Conservation (phyloP, 1,284 basidiomycete genomes). For the Fistulina hepatica region DNA sequence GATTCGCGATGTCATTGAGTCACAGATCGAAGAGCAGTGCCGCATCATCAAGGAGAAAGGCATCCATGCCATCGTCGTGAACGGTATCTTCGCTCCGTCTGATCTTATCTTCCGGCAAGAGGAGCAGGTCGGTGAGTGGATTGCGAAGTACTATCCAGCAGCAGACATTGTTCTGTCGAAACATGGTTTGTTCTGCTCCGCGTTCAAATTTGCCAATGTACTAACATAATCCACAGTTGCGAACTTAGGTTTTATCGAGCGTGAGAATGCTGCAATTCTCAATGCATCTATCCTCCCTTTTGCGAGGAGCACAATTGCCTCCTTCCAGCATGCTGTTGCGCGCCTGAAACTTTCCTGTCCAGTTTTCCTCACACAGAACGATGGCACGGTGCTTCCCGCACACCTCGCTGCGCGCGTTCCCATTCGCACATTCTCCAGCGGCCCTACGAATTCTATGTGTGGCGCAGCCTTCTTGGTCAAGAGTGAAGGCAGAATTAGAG, state of each 20-base stretch:
- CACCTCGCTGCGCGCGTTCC: constrained; percentile 42
- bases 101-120: constrained; percentile 36
- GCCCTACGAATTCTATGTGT: constrained; percentile 57
- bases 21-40: constrained; percentile 32
- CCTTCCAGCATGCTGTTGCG: constrained; percentile 37
- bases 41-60: constrained; percentile 26
- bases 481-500: constrained; percentile 21
- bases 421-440: constrained; percentile 52
- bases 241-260: constrained; percentile 44
- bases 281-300: constrained; percentile 51
- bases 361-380: constrained; percentile 50
- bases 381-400: constrained; percentile 45
- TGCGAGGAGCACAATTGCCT: constrained; percentile 38
- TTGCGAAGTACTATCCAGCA: constrained; percentile 31
- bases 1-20: constrained; percentile 29
- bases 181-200: constrained; percentile 15
- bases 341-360: constrained; percentile 40
- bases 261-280: constrained; percentile 53
- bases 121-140: constrained; percentile 31
- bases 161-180: constrained; percentile 26
- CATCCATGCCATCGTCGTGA: constrained; percentile 34
- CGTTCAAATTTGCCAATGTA: not conserved
- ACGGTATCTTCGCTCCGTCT: constrained; percentile 41
- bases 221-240: constrained; percentile 25
- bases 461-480: constrained; percentile 45